These are phyloP conservation scores for Termitomyces sp. DNA, from an alignment of 768 basidiomycete genomes.

Conservation along the genomic window DNA sequence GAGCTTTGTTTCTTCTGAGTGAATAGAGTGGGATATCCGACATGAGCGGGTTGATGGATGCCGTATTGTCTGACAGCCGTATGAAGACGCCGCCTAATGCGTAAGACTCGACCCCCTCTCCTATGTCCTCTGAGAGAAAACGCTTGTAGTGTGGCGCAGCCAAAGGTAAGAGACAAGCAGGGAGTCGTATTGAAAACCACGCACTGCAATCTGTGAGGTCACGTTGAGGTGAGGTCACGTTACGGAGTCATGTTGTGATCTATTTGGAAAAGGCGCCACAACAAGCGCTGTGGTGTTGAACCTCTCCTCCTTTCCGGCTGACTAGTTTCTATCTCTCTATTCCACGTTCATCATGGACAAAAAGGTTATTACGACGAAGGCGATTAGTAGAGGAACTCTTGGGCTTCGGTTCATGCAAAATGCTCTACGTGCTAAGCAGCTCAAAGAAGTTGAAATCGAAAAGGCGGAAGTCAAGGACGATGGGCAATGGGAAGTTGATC, in stretches of 20 bases:
- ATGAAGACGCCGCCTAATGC: background rate
- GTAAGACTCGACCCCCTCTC: background rate
- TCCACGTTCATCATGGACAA: conserved; percentile 25
- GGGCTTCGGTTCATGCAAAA: conserved; percentile 73
- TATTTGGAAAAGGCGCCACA: conserved; percentile 1
- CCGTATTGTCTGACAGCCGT: background rate
- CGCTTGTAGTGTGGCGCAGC: background rate
- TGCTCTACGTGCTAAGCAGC: conserved; percentile 49
- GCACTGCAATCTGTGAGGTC: background rate
- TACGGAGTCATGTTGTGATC: conserved; percentile 3
- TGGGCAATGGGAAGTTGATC: conserved; percentile 57
- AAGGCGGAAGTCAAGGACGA: conserved; percentile 56
- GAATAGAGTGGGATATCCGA: conserved; percentile 69
- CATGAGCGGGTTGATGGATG: conserved; percentile 28
- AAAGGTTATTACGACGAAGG: conserved; percentile 24
- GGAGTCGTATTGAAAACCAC: background rate
- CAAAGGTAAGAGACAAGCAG: background rate
- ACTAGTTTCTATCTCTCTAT: background rate
- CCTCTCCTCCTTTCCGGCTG: no score
- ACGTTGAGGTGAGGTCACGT: background rate
- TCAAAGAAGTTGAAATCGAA: conserved; percentile 43
- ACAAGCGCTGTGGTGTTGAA: background rate
- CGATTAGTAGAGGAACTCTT: conserved; percentile 58
- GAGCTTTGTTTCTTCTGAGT: conserved; percentile 47
- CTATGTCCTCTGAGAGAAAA: background rate